These are phyloP conservation scores for Phytomonas sp. DNA, from an alignment of 208 protist genomes.

Conservation along the genomic window DNA sequence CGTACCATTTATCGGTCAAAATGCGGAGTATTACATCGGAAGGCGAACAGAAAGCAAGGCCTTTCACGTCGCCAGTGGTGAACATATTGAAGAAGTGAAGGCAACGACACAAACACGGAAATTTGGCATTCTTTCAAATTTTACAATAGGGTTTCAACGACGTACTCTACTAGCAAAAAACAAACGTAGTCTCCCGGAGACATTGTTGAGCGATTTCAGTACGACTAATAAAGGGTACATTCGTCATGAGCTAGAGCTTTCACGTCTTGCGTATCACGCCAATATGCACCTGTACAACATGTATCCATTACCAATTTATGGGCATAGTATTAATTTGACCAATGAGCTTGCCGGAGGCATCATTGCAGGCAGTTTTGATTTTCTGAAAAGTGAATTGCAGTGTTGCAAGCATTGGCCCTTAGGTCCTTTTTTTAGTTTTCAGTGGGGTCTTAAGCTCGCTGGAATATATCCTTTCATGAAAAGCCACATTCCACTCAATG, in stretches of 20 bases:
- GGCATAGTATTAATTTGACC: slow-evolving; percentile 27
- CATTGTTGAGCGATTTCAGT: slow-evolving; percentile 8
- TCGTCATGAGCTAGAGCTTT: slow-evolving; percentile 38
- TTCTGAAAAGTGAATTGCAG: slow-evolving; percentile 69
- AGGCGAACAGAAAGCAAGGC: slow-evolving; percentile 50
- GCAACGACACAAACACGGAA: slow-evolving; percentile 46
- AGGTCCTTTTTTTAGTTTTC: slow-evolving; percentile 62
- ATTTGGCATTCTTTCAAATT: slow-evolving; percentile 33
- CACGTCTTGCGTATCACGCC: slow-evolving; percentile 54
- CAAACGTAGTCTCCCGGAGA: slow-evolving; percentile 15
- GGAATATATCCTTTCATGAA: slow-evolving; percentile 57
- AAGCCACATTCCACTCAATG: slow-evolving; percentile 62
- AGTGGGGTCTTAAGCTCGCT: slow-evolving; percentile 54
- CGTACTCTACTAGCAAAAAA: slow-evolving; percentile 48
- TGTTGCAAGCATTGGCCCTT: slow-evolving; percentile 57
- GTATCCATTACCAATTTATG: slow-evolving; percentile 77
- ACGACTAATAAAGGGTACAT: slow-evolving; percentile 64
- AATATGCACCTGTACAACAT: slow-evolving; percentile 71
- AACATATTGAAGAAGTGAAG: slow-evolving; percentile 66
- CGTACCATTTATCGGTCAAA: slow-evolving; percentile 67
- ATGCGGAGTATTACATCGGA: slow-evolving; percentile 71
- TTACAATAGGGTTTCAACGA: slow-evolving; percentile 65
- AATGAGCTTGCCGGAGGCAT: slow-evolving; percentile 63
- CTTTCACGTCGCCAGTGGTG: slow-evolving; percentile 49
- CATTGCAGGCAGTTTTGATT: slow-evolving; percentile 46